These are phyloP conservation scores for Nicotiana attenuata DNA, from an alignment of 257 asterid genomes.

Conservation along the genomic window DNA sequence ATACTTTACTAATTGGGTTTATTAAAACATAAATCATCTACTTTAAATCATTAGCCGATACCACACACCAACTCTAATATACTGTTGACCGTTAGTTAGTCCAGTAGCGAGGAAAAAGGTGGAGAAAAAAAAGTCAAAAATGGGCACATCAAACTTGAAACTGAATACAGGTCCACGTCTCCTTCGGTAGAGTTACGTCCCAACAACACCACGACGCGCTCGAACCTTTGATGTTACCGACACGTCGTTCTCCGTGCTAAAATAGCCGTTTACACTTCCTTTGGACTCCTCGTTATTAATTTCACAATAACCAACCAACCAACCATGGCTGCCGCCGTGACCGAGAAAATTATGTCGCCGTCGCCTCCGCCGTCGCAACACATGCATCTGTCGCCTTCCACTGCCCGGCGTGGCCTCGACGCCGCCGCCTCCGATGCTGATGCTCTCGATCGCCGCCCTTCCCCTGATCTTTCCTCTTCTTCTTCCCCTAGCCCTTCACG, in stretches of 20 bases:
- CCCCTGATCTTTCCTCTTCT: slow-evolving; percentile 18
- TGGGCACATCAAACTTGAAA: background rate
- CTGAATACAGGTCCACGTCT: background rate
- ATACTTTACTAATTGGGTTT: too few species aligned
- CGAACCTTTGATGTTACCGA: background rate
- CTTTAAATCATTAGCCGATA: background rate
- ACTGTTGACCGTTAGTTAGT: background rate
- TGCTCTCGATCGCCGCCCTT: slow-evolving; percentile 38
- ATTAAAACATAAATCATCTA: background rate
- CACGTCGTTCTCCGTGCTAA: background rate
- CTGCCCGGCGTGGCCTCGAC: slow-evolving; percentile 33
- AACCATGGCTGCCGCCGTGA: slow-evolving; percentile 51
- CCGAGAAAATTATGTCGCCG: slow-evolving; percentile 48
- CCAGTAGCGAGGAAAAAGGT: background rate
- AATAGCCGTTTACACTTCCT: slow-evolving; percentile 3
- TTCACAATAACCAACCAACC: background rate
- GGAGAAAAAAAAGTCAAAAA: background rate
- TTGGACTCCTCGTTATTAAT: background rate
- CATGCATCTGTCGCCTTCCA: slow-evolving; percentile 22
- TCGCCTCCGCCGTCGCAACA: slow-evolving; percentile 49
- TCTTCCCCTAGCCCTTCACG: slow-evolving; percentile 38
- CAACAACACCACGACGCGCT: background rate
- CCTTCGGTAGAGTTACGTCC: background rate
- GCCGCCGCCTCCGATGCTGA: slow-evolving; percentile 29
- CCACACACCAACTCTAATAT: background rate